Evolutionary conservation across 1,284 basidiomycete species (phyloP), one percentile per base, ranked within the genome.

Genomic region (Leccinum laetum): DNA sequence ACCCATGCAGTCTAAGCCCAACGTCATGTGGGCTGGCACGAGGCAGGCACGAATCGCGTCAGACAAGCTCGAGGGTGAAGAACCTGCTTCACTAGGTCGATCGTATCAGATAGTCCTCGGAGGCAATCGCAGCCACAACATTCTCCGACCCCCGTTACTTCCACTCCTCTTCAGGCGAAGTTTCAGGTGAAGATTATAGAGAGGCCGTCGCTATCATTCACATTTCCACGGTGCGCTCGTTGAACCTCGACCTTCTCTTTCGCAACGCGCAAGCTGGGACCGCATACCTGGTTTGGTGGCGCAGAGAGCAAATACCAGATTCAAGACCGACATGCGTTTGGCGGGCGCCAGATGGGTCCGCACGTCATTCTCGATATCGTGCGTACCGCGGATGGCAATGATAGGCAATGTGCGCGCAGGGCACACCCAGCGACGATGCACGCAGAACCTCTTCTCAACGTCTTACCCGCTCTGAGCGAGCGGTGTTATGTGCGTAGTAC

Each of bases 131-230:
- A 14, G 8, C 41, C 16, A 44, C 41, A 44, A 44, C 41, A 44
- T 1, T 91, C 90, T 29, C 90, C 90, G 4, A 89, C 85, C 5
- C 84, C 81, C 65, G 84, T 81, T n/a, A 82, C 82, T 1, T 82
- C 86, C 21, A 80, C 84, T 10, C 83, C 84, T 21, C 89, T 89
- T 6, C 79, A 84, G 14, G 81, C 39, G 39, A 92, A 11, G 79
- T 84, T 2, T 83, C 93, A 16, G 92, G 94, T 70, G 93, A 95
- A 68, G 89, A 94, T 70, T 94, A 93, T 67, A 92, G 94, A 66
- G 92, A 92, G 72, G 88, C 86, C 63, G 88, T 89, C 41, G 88
- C 87, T 69, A 13, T 37, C 37, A 0, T 5, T 37, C 37, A 37
- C 37, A 37, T 3, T 37, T 75, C 63, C 58, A 66, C 66, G 37